These are phyloP conservation scores for Strobilomyces dryophilus DNA, from an alignment of 768 basidiomycete species.

Conservation along the genomic window DNA sequence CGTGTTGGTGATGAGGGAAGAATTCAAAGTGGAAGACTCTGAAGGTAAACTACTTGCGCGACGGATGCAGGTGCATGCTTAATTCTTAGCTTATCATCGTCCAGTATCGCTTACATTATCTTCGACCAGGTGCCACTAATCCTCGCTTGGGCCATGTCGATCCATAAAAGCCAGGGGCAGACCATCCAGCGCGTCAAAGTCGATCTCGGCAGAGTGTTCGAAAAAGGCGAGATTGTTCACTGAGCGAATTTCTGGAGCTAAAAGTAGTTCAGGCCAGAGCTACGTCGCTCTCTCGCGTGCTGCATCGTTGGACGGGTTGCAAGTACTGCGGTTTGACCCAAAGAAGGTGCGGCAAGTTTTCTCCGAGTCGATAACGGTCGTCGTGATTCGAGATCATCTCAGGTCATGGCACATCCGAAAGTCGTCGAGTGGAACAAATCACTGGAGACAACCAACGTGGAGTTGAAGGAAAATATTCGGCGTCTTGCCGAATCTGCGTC, in stretches of 20 bases:
- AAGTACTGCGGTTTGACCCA: slow-evolving; percentile 49
- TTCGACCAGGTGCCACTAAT: slow-evolving; percentile 60
- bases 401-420: slow-evolving; percentile 43
- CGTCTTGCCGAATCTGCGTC: neutral
- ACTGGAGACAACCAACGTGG: slow-evolving; percentile 3
- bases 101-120: neutral
- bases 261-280: slow-evolving; percentile 36
- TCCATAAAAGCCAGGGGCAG: slow-evolving; percentile 77
- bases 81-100: neutral
- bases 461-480: neutral
- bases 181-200: slow-evolving; percentile 64
- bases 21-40: slow-evolving; percentile 50
- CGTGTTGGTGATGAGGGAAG: slow-evolving; percentile 47
- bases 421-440: slow-evolving; percentile 42
- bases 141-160: slow-evolving; percentile 73
- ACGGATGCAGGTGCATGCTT: slow-evolving; percentile 37
- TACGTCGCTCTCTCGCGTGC: slow-evolving; percentile 52
- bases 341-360: slow-evolving; percentile 38
- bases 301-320: slow-evolving; percentile 49
- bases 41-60: slow-evolving; percentile 48
- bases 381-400: neutral
- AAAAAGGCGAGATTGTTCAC: slow-evolving; percentile 35
- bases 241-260: neutral
- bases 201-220: slow-evolving; percentile 64
- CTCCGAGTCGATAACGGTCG: neutral